Evolutionary conservation across 176 grass and related monocot genomes (phyloP).

Genomic region (Oryza officinalis): DNA sequence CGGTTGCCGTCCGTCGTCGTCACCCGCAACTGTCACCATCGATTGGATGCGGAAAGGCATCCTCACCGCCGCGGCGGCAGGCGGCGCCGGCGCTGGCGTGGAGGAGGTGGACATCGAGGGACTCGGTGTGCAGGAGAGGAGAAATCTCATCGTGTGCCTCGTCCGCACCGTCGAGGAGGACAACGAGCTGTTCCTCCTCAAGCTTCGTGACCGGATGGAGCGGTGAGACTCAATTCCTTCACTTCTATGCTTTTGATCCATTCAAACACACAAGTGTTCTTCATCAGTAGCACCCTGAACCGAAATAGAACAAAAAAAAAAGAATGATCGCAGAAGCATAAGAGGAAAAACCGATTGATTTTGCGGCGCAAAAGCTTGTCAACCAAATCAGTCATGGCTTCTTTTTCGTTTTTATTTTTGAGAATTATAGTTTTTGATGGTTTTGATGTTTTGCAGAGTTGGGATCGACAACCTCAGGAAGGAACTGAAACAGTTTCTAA

Average conservation of each 20-base stretch:
- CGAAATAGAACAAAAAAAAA: too few species aligned
- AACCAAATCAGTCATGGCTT: too few species aligned
- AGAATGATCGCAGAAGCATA: too few species aligned
- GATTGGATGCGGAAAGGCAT: constrained; percentile 54
- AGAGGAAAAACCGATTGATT: too few species aligned
- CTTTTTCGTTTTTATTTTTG: background rate
- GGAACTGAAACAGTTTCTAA: background rate
- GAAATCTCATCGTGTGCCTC: constrained; percentile 76
- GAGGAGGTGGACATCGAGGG: constrained; percentile 72
- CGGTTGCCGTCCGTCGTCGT: too few species aligned
- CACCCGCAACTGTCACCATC: too few species aligned
- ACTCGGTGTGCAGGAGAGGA: constrained; percentile 61
- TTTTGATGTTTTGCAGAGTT: constrained; percentile 49
- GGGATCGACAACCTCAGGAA: constrained; percentile 69
- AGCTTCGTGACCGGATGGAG: constrained; percentile 91
- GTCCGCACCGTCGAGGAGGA: constrained; percentile 89
- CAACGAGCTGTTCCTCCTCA: constrained; percentile 89
- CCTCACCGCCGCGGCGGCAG: constrained; percentile 23
- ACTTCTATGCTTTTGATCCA: background rate
- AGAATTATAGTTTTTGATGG: background rate
- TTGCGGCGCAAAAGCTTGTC: too few species aligned
- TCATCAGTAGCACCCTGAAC: too few species aligned
- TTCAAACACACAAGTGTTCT: background rate
- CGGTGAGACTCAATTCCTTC: constrained; percentile 36
- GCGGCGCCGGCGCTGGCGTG: too few species aligned